Evolutionary conservation across 495 filamentous ascomycete species (phyloP).

Genomic region (Annulohypoxylon nitens): DNA sequence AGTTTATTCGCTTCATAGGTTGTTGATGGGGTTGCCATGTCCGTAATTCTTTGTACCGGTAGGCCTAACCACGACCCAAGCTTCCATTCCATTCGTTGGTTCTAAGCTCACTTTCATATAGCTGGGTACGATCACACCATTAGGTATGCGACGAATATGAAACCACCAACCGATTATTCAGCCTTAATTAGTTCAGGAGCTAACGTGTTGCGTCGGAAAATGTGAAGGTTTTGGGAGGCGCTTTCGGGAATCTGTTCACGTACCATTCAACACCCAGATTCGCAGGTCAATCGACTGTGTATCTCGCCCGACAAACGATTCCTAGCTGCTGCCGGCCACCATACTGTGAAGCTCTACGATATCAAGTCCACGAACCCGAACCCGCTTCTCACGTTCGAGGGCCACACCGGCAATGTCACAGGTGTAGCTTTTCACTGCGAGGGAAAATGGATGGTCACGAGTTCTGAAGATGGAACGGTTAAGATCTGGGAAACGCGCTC

Average conservation of each 20-base stretch:
- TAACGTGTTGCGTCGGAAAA: background rate
- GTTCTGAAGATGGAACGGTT: slow-evolving; percentile 95
- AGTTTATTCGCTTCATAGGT: slow-evolving; percentile 32
- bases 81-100: slow-evolving; percentile 3
- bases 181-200: background rate
- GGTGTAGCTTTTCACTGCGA: slow-evolving; percentile 98
- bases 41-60: slow-evolving; percentile 91
- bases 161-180: background rate
- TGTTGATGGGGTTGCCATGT: slow-evolving; percentile 66
- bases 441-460: slow-evolving; percentile 99
- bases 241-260: slow-evolving; percentile 97
- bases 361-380: slow-evolving; percentile 97
- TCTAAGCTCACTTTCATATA: slow-evolving; percentile 57
- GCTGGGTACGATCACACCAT: slow-evolving; percentile 99
- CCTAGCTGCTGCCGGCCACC: slow-evolving; percentile 93
- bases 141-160: slow-evolving; percentile 69
- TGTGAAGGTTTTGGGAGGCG: slow-evolving; percentile 92
- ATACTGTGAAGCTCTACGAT: slow-evolving; percentile 96
- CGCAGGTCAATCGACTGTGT: slow-evolving; percentile 97
- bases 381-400: slow-evolving; percentile 91
- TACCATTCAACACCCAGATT: slow-evolving; percentile 97
- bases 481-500: slow-evolving; percentile 98
- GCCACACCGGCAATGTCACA: slow-evolving; percentile 94
- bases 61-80: slow-evolving; percentile 47
- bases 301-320: slow-evolving; percentile 98